Evolutionary conservation across 1,284 basidiomycete genomes (phyloP), one percentile per base, ranked within the genome.

Genomic region (Taiwanofungus camphoratus): DNA sequence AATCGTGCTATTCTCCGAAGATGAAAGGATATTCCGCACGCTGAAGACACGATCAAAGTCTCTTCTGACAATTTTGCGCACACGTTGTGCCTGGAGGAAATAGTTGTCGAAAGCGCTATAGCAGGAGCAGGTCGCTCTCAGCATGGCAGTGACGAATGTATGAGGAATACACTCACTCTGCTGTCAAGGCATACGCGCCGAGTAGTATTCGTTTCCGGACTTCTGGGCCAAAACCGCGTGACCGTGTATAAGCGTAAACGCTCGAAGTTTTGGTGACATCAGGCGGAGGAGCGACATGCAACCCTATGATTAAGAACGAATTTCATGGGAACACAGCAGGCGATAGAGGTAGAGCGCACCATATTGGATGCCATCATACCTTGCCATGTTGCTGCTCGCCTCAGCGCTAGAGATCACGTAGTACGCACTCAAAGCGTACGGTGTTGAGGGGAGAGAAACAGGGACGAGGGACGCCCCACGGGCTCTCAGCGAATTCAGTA

Each of bases 371-470:
- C 95, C 95, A 41, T 95, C 92, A 61, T 87, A 99, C 26, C 92
- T 73, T 1, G 89, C 92, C 30, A 99, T 69, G 58, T 96, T 97
- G 52, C 90, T 94, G 52, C 89, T 89, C 0, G 94, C 95, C 60
- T 99, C 96, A 0, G 96, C 93, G 48, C 82, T 89, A 0, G 95
- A 90, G 16, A 98, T 74, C 9, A 97, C 88, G 58, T 99, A 99
- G 70, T 99, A 99, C 4, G 93, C 89, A 41, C 92, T 90, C 2
- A 98, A 70, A 0, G 91, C 88, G 53, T 86, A 87, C 1, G 67
- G 68, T 0, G 90, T 89, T 2, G 77, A 76, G 0, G 92, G 90
- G 15, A 98, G 70, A 6, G 84, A 84, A 1, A 98, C 80, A 0
- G 89, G 74, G 0, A 82, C 64, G 15, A 97, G 56, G 0, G 69